Conservation (phyloP, 2,329 filamentous ascomycete species). For the Fonsecaea pugnacius region DNA sequence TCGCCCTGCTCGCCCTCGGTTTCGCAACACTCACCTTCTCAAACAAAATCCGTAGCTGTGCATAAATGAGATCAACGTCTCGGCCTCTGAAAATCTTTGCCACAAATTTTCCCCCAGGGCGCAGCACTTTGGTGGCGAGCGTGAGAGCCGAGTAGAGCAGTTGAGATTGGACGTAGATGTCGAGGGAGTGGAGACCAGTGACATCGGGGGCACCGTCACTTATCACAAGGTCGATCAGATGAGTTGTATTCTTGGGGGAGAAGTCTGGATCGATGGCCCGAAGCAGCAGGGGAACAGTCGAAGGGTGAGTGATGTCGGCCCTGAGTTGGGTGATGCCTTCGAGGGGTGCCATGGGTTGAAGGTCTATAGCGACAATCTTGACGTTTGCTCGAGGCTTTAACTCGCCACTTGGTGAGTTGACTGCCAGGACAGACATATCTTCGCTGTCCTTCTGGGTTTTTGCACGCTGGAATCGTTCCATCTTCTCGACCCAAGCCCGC, state of each 20-base stretch:
- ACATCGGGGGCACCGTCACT: constrained; percentile 96
- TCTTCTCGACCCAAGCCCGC: constrained; percentile 82
- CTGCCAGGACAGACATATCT: constrained; percentile 39
- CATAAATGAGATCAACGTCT: constrained; percentile 94
- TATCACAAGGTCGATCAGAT: constrained; percentile 89
- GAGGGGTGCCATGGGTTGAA: constrained; percentile 93
- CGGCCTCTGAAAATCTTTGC: constrained; percentile 96
- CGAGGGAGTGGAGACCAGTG: constrained; percentile 92
- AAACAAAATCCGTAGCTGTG: constrained; percentile 91
- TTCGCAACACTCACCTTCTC: constrained; percentile 87
- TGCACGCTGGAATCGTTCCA: constrained; percentile 57
- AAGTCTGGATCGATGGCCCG: constrained; percentile 76
- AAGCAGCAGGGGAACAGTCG: constrained; percentile 86
- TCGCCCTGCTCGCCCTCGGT: constrained; percentile 90
- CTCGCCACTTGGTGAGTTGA: constrained; percentile 39
- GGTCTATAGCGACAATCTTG: constrained; percentile 92
- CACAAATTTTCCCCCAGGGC: constrained; percentile 92
- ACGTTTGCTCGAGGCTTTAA: constrained; percentile 68
- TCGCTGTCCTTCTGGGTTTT: constrained; percentile 41
- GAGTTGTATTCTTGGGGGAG: constrained; percentile 50
- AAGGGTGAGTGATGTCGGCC: constrained; percentile 96
- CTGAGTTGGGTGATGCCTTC: constrained; percentile 90
- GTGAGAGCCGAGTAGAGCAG: constrained; percentile 93
- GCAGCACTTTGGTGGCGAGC: constrained; percentile 87
- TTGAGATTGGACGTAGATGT: constrained; percentile 97